Percentiles rank a stretch among this genome's conserved stretches.
Conservation (phyloP, 148 eudicot species). For the Diospyros lotus region DNA sequence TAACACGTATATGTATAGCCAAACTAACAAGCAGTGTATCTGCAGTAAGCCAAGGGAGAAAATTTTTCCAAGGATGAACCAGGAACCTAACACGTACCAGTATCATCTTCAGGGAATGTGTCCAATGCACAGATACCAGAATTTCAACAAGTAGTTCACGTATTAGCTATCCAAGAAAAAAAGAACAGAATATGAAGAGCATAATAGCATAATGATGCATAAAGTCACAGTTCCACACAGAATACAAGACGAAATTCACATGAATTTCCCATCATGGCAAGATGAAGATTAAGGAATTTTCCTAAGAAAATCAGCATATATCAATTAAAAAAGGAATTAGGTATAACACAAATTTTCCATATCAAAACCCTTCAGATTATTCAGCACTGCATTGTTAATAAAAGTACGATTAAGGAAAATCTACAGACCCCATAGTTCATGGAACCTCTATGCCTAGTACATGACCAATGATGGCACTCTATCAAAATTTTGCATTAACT, state of each 20-base stretch:
- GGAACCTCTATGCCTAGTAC: constrained; percentile 1
- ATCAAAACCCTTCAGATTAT: constrained; percentile 15
- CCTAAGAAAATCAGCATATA: neutral
- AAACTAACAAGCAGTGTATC: neutral
- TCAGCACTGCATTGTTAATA: constrained; percentile 4
- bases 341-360: neutral
- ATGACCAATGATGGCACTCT: neutral
- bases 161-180: neutral
- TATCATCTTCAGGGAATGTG: neutral
- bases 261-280: neutral
- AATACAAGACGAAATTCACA: neutral
- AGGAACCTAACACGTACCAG: neutral
- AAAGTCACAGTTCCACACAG: neutral
- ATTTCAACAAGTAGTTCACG: neutral
- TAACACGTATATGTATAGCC: neutral
- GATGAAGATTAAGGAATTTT: neutral
- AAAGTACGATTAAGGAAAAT: neutral
- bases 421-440: neutral
- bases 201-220: neutral
- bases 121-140: neutral
- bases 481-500: constrained; percentile 11
- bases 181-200: neutral
- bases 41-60: neutral
- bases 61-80: neutral
- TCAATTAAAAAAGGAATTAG: neutral